Percentiles rank a stretch among this genome's conserved stretches.
Evolutionary conservation across 306 rosid species (phyloP).

Genomic region (Castanea mollissima): DNA sequence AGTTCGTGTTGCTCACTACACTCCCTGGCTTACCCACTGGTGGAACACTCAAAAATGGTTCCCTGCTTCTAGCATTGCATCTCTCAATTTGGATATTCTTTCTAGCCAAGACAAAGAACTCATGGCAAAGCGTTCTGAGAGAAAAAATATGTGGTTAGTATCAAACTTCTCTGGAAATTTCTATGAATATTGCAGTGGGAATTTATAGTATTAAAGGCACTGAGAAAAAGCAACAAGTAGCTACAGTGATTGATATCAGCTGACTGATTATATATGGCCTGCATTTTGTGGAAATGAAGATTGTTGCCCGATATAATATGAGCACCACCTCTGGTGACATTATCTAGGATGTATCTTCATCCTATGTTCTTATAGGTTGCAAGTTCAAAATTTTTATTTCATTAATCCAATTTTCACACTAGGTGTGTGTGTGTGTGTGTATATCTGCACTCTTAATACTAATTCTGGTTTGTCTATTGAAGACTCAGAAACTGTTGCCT

Average conservation of each 20-base stretch:
- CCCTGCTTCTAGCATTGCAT: conserved; percentile 36
- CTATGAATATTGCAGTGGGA: neutral
- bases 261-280: neutral
- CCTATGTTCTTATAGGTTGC: neutral
- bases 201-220: neutral
- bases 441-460: neutral
- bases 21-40: conserved; percentile 88
- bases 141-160: conserved; percentile 31
- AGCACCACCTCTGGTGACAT: neutral
- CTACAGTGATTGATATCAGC: neutral
- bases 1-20: conserved; percentile 63
- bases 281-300: neutral
- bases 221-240: neutral
- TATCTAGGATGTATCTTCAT: neutral
- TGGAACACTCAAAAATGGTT: conserved; percentile 93
- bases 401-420: neutral
- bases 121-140: neutral
- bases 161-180: neutral
- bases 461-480: neutral
- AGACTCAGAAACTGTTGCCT: neutral
- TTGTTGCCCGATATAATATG: neutral
- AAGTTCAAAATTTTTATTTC: neutral
- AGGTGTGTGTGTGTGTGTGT: too few relatives aligned
- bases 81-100: conserved; percentile 16
- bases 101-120: conserved; percentile 49